Conservation (phyloP, 1,139 yeast genomes). For the Saccharomyces hybrid region DNA sequence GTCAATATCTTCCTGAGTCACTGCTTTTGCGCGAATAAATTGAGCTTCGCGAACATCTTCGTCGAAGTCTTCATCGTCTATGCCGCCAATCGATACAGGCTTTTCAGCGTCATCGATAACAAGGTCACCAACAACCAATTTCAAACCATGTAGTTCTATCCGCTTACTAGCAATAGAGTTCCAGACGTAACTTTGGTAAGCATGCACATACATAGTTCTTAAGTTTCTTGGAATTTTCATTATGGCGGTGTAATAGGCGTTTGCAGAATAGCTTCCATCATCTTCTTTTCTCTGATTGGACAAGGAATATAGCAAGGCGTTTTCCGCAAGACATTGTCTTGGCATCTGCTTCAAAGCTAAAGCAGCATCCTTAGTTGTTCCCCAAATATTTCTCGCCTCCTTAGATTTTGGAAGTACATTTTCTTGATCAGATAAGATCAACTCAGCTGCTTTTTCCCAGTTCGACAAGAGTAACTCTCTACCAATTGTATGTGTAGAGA, state of each 20-base stretch:
- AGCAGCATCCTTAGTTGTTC: slow-evolving; percentile 58
- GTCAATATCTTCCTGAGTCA: slow-evolving; percentile 67
- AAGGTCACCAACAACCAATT: slow-evolving; percentile 76
- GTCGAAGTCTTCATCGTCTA: slow-evolving; percentile 43
- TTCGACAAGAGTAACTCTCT: slow-evolving; percentile 59
- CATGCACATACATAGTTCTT: slow-evolving; percentile 92
- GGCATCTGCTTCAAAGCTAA: slow-evolving; percentile 74
- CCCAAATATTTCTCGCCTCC: slow-evolving; percentile 80
- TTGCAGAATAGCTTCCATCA: slow-evolving; percentile 41
- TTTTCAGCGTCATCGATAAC: slow-evolving; percentile 41
- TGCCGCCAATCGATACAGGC: slow-evolving; percentile 16
- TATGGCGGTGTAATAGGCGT: slow-evolving; percentile 66
- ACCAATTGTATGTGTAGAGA: slow-evolving; percentile 86
- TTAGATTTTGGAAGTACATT: slow-evolving; percentile 73
- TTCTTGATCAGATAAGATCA: slow-evolving; percentile 78
- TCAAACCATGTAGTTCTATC: slow-evolving; percentile 59
- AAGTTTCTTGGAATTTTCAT: slow-evolving; percentile 89
- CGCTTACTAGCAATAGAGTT: slow-evolving; percentile 77
- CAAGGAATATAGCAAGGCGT: slow-evolving; percentile 56
- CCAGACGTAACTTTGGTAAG: slow-evolving; percentile 96
- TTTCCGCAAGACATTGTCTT: slow-evolving; percentile 78
- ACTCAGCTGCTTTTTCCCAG: slow-evolving; percentile 73
- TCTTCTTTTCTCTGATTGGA: slow-evolving; percentile 39
- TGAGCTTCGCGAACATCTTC: slow-evolving; percentile 57
- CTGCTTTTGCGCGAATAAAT: slow-evolving; percentile 56